Conservation (phyloP, 768 basidiomycete species). For the Omphalotus guepiniiformis region DNA sequence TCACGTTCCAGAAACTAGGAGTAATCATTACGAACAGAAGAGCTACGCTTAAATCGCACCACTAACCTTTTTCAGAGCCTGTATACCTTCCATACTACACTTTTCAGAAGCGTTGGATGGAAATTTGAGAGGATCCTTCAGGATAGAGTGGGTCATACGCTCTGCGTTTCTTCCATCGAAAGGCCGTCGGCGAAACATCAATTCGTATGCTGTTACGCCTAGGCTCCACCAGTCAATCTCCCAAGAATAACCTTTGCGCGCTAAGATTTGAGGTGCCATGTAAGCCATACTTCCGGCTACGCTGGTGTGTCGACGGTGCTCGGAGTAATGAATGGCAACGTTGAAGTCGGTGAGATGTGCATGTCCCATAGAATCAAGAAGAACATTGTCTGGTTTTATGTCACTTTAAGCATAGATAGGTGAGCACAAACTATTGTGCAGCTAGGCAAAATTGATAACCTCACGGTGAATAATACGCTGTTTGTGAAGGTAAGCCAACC, state of each 20-base stretch:
- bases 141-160: constrained; percentile 82
- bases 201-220: constrained; percentile 85
- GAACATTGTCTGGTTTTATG: constrained; percentile 95
- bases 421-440: constrained; percentile 2
- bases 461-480: constrained; percentile 88
- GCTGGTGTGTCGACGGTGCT: constrained; percentile 80
- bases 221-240: constrained; percentile 96
- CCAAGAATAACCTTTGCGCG: constrained; percentile 89
- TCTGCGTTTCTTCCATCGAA: constrained; percentile 90
- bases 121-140: constrained; percentile 74
- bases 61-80: constrained; percentile 65
- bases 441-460: not conserved
- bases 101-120: constrained; percentile 61
- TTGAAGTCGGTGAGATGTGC: constrained; percentile 99
- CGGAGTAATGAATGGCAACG: constrained; percentile 96
- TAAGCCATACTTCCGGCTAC: constrained; percentile 99
- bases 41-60: constrained; percentile 2
- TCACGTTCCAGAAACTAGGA: constrained; percentile 82
- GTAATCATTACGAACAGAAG: constrained; percentile 3
- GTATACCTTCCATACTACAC: constrained; percentile 63
- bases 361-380: constrained; percentile 90
- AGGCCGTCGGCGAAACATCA: constrained; percentile 78
- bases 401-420: too few species aligned
- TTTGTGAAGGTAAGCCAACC: constrained; percentile 83
- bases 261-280: constrained; percentile 98